phyloP scores from a whole-genome alignment of 2,329 filamentous ascomycete genomes.

The Fusarium temperatum region DNA sequence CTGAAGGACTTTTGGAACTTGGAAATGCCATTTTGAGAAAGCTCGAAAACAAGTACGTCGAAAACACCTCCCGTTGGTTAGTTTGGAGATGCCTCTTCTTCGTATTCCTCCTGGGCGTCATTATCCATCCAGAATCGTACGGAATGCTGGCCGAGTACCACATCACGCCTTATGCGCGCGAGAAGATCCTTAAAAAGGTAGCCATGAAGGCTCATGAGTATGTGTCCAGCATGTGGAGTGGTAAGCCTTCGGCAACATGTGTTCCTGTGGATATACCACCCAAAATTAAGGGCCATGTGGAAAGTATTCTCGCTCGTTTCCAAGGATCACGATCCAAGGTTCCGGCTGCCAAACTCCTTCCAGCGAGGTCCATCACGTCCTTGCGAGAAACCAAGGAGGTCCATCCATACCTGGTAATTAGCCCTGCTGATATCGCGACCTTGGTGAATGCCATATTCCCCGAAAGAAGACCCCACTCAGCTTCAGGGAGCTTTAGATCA shows the following conservation, averaged over 20 bases:
- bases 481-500: slow-evolving; percentile 69
- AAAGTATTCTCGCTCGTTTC: slow-evolving; percentile 75
- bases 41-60: slow-evolving; percentile 75
- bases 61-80: slow-evolving; percentile 82
- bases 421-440: slow-evolving; percentile 80
- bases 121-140: slow-evolving; percentile 87
- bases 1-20: slow-evolving; percentile 83
- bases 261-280: slow-evolving; percentile 60
- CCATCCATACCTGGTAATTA: slow-evolving; percentile 81
- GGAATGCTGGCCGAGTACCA: slow-evolving; percentile 88
- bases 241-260: slow-evolving; percentile 65
- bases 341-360: slow-evolving; percentile 68
- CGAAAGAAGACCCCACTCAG: slow-evolving; percentile 71
- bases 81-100: slow-evolving; percentile 94
- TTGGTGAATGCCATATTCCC: slow-evolving; percentile 87
- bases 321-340: slow-evolving; percentile 60
- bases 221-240: slow-evolving; percentile 81
- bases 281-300: slow-evolving; percentile 73
- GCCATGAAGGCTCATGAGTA: slow-evolving; percentile 81
- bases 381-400: slow-evolving; percentile 80
- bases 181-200: slow-evolving; percentile 82
- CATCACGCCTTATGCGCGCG: slow-evolving; percentile 88
- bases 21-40: slow-evolving; percentile 84
- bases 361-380: slow-evolving; percentile 76
- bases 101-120: slow-evolving; percentile 81